phyloP scores from a whole-genome alignment of 192 early-diverging fungal genomes.

The Chytriomyces sp. region DNA sequence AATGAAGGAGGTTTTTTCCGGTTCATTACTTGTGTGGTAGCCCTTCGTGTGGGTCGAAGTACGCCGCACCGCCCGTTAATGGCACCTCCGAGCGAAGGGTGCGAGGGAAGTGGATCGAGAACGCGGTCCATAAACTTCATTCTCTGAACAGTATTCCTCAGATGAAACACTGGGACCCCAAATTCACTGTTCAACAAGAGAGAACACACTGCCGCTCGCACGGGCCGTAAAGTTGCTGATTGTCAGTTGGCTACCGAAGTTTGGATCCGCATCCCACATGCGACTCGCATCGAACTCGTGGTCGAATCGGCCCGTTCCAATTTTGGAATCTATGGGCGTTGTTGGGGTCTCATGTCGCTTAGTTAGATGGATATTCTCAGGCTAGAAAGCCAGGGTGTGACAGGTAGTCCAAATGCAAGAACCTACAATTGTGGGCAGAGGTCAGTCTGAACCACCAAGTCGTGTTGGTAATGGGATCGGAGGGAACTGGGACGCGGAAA shows the following conservation, averaged over 20 bases:
- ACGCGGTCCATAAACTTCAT: slow-evolving; percentile 10
- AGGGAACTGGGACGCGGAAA: slow-evolving; percentile 63
- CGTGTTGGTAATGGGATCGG: slow-evolving; percentile 67
- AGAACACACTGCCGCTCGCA: background rate
- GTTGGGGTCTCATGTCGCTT: background rate
- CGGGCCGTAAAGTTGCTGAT: background rate
- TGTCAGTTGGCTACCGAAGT: background rate
- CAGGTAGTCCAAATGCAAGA: slow-evolving; percentile 26
- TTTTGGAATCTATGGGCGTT: too few species aligned
- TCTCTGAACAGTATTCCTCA: slow-evolving; percentile 1
- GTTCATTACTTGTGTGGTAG: too few species aligned
- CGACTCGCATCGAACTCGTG: slow-evolving; percentile 12
- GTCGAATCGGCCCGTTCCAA: slow-evolving; percentile 21
- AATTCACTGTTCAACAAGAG: background rate
- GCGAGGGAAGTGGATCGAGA: background rate
- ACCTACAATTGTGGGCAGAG: slow-evolving; percentile 20
- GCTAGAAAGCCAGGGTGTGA: background rate
- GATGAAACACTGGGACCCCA: too few species aligned
- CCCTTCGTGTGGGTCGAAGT: too few species aligned
- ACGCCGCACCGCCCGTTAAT: too few species aligned
- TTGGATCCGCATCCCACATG: background rate
- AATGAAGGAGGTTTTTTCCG: too few species aligned
- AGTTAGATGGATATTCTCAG: background rate
- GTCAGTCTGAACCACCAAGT: slow-evolving; percentile 43
- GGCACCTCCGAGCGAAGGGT: too few species aligned